Percentiles rank a stretch among this genome's conserved stretches.
Conservation (phyloP, 192 early-diverging fungal genomes). For the Phycomyces blakesleeanus region DNA sequence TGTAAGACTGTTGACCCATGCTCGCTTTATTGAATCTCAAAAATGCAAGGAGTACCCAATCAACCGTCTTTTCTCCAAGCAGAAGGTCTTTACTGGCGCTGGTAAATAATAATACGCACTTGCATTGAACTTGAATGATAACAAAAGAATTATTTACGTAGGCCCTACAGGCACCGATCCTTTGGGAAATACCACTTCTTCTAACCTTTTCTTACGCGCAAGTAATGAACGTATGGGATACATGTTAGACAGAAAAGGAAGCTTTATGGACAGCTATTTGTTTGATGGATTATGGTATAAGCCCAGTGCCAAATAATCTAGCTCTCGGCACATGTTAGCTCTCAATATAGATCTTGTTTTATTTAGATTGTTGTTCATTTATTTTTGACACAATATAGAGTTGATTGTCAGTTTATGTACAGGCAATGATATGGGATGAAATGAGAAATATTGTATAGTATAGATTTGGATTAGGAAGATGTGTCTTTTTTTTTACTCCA, state of each 20-base stretch:
- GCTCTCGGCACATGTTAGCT: background rate
- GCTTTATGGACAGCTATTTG: slow-evolving; percentile 35
- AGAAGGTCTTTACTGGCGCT: slow-evolving; percentile 29
- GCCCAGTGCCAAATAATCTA: slow-evolving; percentile 3
- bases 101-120: slow-evolving; percentile 7
- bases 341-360: background rate
- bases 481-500: slow-evolving; percentile 1
- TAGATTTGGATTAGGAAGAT: no score
- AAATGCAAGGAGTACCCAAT: slow-evolving; percentile 25
- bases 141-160: background rate
- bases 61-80: slow-evolving; percentile 16
- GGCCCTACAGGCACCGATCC: slow-evolving; percentile 28
- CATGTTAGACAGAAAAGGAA: slow-evolving; percentile 37
- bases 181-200: slow-evolving; percentile 25
- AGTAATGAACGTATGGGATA: slow-evolving; percentile 34
- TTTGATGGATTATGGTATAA: slow-evolving; percentile 39
- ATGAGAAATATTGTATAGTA: no score
- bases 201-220: slow-evolving; percentile 31
- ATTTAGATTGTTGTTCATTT: background rate
- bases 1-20: slow-evolving; percentile 28
- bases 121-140: background rate
- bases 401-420: background rate
- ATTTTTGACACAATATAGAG: background rate
- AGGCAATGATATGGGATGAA: no score
- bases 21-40: slow-evolving; percentile 23